These are phyloP conservation scores for Penicillium sumatraense DNA, from an alignment of 2,329 filamentous ascomycete genomes.

Conservation along the genomic window DNA sequence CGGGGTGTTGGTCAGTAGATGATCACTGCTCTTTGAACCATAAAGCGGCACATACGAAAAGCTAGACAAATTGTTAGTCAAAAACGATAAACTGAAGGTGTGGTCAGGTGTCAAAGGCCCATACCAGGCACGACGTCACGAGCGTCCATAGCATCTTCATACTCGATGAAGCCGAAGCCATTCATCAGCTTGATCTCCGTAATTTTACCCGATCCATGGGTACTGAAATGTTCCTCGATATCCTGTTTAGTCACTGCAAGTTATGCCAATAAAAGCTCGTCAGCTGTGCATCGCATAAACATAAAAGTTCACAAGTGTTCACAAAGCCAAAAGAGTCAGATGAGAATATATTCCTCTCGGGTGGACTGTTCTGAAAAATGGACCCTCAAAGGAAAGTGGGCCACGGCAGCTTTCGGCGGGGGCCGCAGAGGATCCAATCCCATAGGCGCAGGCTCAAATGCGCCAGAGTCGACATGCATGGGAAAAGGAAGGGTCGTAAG, in stretches of 20 bases:
- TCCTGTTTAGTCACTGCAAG: conserved; percentile 88
- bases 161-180: conserved; percentile 99
- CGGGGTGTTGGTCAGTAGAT: conserved; percentile 41
- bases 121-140: conserved; percentile 97
- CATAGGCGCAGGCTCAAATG: conserved; percentile 6
- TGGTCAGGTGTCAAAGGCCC: conserved; percentile 34
- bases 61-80: conserved; percentile 45
- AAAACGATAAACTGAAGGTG: conserved; percentile 6
- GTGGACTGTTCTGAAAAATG: conserved; percentile 7
- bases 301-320: conserved; percentile 34
- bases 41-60: conserved; percentile 59
- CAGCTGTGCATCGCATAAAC: conserved; percentile 23
- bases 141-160: conserved; percentile 97
- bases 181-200: conserved; percentile 99
- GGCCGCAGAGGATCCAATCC: neutral
- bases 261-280: no score
- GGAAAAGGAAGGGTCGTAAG: conserved; percentile 36
- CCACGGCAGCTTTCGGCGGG: conserved; percentile 1
- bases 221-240: conserved; percentile 92
- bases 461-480: neutral
- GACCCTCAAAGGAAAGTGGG: conserved; percentile 9
- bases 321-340: neutral
- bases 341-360: neutral
- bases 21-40: neutral
- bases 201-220: conserved; percentile 95